These are phyloP conservation scores for Phytophthora citricola DNA, from an alignment of 352 stramenopile species.

Conservation along the genomic window DNA sequence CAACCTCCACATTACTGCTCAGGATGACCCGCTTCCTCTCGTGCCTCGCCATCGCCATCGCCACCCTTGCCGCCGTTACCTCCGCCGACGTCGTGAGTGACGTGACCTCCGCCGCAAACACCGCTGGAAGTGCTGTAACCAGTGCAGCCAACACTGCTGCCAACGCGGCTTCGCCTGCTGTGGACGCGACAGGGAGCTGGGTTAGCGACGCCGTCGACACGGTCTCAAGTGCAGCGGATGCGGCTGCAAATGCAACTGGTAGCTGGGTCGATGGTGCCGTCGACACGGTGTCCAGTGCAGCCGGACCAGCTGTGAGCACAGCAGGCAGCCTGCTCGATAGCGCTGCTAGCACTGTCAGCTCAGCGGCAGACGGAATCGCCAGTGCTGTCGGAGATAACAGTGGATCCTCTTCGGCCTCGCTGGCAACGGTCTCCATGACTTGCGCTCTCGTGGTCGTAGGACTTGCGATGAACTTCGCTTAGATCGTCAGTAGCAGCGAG, in stretches of 20 bases:
- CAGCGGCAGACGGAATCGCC: conserved; percentile 16
- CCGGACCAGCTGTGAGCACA: background rate
- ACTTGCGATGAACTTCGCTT: conserved; percentile 31
- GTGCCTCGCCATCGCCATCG: conserved; percentile 27
- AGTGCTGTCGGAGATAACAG: conserved; percentile 19
- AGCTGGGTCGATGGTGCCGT: conserved; percentile 27
- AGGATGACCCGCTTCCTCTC: conserved; percentile 35
- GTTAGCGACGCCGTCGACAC: conserved; percentile 19
- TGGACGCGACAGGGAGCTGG: conserved; percentile 25
- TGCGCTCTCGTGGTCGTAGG: conserved; percentile 6
- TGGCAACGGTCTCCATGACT: conserved; percentile 21
- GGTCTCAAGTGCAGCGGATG: conserved; percentile 19
- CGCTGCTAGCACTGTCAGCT: conserved; percentile 16
- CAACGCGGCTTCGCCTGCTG: conserved; percentile 14
- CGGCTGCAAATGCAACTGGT: conserved; percentile 21
- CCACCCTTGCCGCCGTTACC: conserved; percentile 7
- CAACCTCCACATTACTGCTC: conserved; percentile 10
- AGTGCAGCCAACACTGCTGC: conserved; percentile 10
- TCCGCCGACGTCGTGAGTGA: conserved; percentile 19
- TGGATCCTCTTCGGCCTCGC: conserved; percentile 16
- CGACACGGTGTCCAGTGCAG: conserved; percentile 20
- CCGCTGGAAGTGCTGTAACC: conserved; percentile 15
- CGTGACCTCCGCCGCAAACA: conserved; percentile 20
- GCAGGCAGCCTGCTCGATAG: conserved; percentile 23
- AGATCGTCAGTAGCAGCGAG: background rate